Evolutionary conservation across 2,329 filamentous ascomycete genomes (phyloP).

Genomic region (Xylaria sp.): DNA sequence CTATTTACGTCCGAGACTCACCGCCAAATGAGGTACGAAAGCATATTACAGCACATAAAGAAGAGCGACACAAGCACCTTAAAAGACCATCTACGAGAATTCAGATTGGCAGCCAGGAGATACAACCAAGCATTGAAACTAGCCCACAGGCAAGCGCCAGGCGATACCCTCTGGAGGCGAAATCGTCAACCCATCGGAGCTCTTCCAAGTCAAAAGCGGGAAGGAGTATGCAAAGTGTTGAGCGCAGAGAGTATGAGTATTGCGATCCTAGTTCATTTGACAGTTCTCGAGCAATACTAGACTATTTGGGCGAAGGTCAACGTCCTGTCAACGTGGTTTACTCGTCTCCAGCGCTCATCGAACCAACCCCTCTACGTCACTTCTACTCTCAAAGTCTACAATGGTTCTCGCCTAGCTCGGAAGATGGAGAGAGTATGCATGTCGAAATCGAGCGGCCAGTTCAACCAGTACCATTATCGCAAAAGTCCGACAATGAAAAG

Average conservation of each 20-base stretch:
- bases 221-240: background rate
- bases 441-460: conserved; percentile 36
- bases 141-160: conserved; percentile 26
- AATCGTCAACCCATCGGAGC: background rate
- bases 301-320: conserved; percentile 15
- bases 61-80: background rate
- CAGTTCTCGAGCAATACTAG: background rate
- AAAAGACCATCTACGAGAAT: conserved; percentile 36
- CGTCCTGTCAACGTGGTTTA: conserved; percentile 32
- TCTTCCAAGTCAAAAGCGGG: background rate
- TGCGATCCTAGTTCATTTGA: background rate
- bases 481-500: conserved; percentile 31
- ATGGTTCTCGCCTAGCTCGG: conserved; percentile 36
- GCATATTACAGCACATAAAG: background rate
- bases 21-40: conserved; percentile 18
- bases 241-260: background rate
- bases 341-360: conserved; percentile 35
- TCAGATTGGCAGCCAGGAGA: conserved; percentile 45
- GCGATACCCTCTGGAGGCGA: conserved; percentile 27
- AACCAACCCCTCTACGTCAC: conserved; percentile 36
- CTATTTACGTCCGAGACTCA: conserved; percentile 15
- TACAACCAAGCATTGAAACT: conserved; percentile 32
- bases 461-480: conserved; percentile 27
- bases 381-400: conserved; percentile 30
- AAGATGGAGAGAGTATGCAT: conserved; percentile 34